Evolutionary conservation across 352 stramenopile species (phyloP), one percentile per base, ranked within the genome.

Genomic region (Aphanomyces astaci): DNA sequence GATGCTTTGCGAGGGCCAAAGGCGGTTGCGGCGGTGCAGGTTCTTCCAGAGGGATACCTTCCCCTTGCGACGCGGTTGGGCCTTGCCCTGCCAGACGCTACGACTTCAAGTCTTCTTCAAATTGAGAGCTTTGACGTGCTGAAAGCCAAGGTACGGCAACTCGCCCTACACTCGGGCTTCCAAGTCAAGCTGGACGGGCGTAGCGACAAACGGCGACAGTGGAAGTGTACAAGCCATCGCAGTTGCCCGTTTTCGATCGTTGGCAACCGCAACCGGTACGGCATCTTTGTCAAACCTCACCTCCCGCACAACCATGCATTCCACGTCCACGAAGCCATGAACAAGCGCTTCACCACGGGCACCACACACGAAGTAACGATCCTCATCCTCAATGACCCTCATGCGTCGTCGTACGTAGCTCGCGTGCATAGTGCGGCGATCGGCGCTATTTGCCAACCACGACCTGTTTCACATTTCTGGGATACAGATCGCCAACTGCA

Each of bases 271-370:
- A 68, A 52, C 25, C 40, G 25, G 17, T 59, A 59, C 36, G 62
- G 62, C 27, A 68, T 68, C 25, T 52, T 51, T 22, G 62, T 68
- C 48, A 68, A 68, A 33, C 28, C 39, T 33, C 5, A 25, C 3
- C 43, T 68, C 10, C 19, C 43, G 24, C 62, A 68, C 43, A 68
- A 68, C 27, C 62, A 68, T 45, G 43, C 43, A 27, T 59, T 60
- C 39, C 46, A 68, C 33, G 62, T 68, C 28, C 62, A 59, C 33
- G 62, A 68, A 59, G 49, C 56, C 27, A 68, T 43, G 22, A 52
- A 68, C 62, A 68, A 51, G 27, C 43, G 62, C 17, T 59, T 68
- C 17, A 68, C 62, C 25, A 68, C 62, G 24, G 49, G 28, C 51
- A 59, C 62, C n/a, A 60, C 62, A 4, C 39, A 68, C 46, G 62